phyloP scores from a whole-genome alignment of 768 basidiomycete genomes.

The Suillus paluster region DNA sequence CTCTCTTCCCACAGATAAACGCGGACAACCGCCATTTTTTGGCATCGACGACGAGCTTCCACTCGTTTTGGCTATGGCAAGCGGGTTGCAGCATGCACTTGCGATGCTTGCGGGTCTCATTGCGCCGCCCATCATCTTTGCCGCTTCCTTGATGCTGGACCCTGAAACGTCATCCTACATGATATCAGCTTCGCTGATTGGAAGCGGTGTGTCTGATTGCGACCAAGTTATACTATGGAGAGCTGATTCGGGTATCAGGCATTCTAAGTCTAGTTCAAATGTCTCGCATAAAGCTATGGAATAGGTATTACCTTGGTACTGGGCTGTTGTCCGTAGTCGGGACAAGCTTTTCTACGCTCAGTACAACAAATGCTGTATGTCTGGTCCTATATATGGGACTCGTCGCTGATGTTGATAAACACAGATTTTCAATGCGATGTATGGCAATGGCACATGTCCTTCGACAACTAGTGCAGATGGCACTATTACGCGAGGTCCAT shows the following conservation, averaged over 20 bases:
- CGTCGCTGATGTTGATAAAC: neutral
- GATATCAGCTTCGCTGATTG: constrained; percentile 80
- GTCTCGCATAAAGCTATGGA: constrained; percentile 65
- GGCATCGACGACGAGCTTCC: constrained; percentile 69
- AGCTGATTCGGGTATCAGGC: constrained; percentile 43
- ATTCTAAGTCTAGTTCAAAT: constrained; percentile 81
- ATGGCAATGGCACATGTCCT: too few relatives aligned
- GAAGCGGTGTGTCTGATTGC: constrained; percentile 56
- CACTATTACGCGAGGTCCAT: constrained; percentile 58
- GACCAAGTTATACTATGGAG: neutral
- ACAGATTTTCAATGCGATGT: constrained; percentile 78
- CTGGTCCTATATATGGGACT: neutral
- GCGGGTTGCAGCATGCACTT: constrained; percentile 75
- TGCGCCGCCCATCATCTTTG: constrained; percentile 83
- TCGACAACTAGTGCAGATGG: constrained; percentile 61
- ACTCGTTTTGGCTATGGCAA: too few relatives aligned
- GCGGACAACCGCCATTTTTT: constrained; percentile 69
- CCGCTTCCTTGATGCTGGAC: constrained; percentile 63
- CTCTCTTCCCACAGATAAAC: constrained; percentile 50
- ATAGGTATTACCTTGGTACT: constrained; percentile 70
- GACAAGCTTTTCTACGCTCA: constrained; percentile 78
- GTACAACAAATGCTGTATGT: constrained; percentile 68
- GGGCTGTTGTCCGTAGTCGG: too few relatives aligned
- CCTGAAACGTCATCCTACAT: constrained; percentile 67
- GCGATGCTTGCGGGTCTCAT: constrained; percentile 85